Evolutionary conservation across 495 filamentous ascomycete species (phyloP), one percentile per base, ranked within the genome.

Genomic region (Aspergillus leporis): DNA sequence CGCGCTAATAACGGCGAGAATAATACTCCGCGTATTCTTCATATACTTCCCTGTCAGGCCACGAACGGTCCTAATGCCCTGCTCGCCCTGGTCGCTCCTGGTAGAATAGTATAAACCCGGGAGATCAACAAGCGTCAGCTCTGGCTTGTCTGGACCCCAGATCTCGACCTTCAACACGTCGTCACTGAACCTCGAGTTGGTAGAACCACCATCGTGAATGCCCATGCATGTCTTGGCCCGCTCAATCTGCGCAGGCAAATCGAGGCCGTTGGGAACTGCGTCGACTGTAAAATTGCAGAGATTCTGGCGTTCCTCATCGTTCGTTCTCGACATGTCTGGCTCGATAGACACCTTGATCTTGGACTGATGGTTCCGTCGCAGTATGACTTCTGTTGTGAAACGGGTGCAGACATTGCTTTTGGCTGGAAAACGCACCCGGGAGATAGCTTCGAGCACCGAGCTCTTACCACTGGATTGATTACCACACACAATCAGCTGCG

Each of bases 401-500:
- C 85, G 77, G 0, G 88, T 91, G 67, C 88, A 90, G 0, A 86
- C 64, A 47, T 80, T 84, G 54, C 83, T 81, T 43, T 87, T 82
- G 19, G 78, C 65, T 0, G 88, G 86, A 58, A 92, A 91, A 0
- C 83, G 81, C 16, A 90, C 83, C 40, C 85, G 81, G 0, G 87
- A 87, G 48, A 93, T 83, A 0, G 86, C 88, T 70, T 91, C 87
- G 0, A 92, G 80, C 0, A 92, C 86, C 0, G 87, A 91, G 64
- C 85, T 88, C 61, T 91, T 92, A 2, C 89, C 89, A 12, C 83
- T 81, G 0, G 85, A 88, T 61, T 90, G 87, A 64, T 88, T 83
- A 0, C 89, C 88, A 56, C 86, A 86, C 16, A 91, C 88, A 13
- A 91, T 79, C 25, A 93, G 75, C 57, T 91, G 87, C 0, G 90